Base-by-base conservation (phyloP, 192 early-diverging fungal genomes). In the Backusella macrospora region DNA sequence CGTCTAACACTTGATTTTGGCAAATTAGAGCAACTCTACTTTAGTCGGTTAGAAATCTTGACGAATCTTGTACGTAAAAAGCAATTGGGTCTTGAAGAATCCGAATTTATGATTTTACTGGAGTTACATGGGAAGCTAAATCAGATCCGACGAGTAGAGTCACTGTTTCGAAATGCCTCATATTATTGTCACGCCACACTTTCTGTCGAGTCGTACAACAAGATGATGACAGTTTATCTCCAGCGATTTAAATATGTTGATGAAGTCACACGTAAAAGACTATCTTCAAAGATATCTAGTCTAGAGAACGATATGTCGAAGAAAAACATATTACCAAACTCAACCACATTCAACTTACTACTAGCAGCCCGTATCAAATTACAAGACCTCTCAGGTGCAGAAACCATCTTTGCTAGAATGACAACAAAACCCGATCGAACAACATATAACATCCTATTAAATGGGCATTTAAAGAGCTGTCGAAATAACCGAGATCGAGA, bases 301-400 rank as follows among this genome's bases (percentile, higher is more conserved):
- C 10, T 77, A 18, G 43, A 65, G n/a, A 26, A 16, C 7, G 38
- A 43, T 13, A 65, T 76, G 68, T 10, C 12, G 3, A 15, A 45
- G 38, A 52, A 49, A 15, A 38, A n/a, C 0, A n/a, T 39, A 4
- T 1, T 29, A 0, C 62, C 62, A 5, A 65, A 72, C 26, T 68
- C 65, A 29, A 40, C 45, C 0, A 65, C 69, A 15, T 72, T 46
- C 39, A 77, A 72, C 43, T n/a, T 55, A 12, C 23, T 55, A 4
- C 13, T 77, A 8, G 76, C 70, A 2, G 76, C 76, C n/a, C 23
- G 18, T 23, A 48, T 77, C 21, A 77, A 77, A 40, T 26, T 29
- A 34, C 18, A 68, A 4, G 7, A 77, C 21, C 45, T 71, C 1
- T 7, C 47, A 23, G 67, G 37, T 0, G 76, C 76, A 12, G 76